phyloP scores from a whole-genome alignment of 306 rosid genomes.

The Gleditsia sinensis region DNA sequence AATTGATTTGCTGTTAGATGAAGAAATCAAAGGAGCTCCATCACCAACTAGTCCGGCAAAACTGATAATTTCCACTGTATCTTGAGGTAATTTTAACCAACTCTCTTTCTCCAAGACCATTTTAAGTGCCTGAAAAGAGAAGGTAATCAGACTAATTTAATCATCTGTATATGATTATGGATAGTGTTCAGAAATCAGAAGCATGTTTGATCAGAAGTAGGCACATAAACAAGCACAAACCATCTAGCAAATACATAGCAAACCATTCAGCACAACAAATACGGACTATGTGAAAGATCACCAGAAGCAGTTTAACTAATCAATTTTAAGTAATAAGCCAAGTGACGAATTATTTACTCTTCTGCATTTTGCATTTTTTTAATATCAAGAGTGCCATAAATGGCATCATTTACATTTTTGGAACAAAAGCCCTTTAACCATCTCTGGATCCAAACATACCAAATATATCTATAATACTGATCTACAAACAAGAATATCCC shows the following conservation, averaged over 20 bases:
- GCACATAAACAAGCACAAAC: slow-evolving; percentile 30
- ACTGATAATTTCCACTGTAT: slow-evolving; percentile 75
- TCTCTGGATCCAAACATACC: slow-evolving; percentile 11
- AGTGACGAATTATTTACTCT: slow-evolving; percentile 13
- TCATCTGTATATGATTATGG: slow-evolving; percentile 6
- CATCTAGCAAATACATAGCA: slow-evolving; percentile 25
- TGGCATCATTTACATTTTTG: slow-evolving; percentile 14
- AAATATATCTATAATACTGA: not conserved
- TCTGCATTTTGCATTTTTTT: slow-evolving; percentile 1
- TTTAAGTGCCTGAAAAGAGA: slow-evolving; percentile 76
- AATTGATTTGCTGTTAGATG: slow-evolving; percentile 53
- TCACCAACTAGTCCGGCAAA: slow-evolving; percentile 99
- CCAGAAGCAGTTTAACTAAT: not conserved
- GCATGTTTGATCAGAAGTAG: not conserved
- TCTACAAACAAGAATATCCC: slow-evolving; percentile 10
- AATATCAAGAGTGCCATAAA: slow-evolving; percentile 17
- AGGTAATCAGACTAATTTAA: slow-evolving; percentile 21
- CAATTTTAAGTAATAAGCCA: not conserved
- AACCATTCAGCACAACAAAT: slow-evolving; percentile 19
- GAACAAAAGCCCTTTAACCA: slow-evolving; percentile 22
- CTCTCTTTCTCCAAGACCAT: slow-evolving; percentile 95
- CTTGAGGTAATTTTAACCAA: slow-evolving; percentile 82
- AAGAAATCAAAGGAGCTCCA: slow-evolving; percentile 85
- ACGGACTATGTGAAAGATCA: not conserved
- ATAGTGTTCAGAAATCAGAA: slow-evolving; percentile 23